Evolutionary conservation across 2,329 filamentous ascomycete genomes (phyloP).

Genomic region (Fusarium metavorans): DNA sequence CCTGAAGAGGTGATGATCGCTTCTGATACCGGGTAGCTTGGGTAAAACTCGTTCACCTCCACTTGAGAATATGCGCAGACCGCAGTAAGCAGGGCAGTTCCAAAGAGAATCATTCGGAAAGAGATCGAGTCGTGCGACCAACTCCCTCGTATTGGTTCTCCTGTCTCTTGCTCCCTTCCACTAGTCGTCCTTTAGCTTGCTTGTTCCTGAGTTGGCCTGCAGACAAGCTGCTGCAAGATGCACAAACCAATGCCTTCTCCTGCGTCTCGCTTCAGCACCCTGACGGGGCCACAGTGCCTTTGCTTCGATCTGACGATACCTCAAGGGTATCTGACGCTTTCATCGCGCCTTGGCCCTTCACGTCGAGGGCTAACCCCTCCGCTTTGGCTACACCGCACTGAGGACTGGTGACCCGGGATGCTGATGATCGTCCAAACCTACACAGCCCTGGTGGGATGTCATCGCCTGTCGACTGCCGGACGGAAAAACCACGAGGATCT

Average conservation of each 20-base stretch:
- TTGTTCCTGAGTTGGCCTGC: slow-evolving; percentile 39
- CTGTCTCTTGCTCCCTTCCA: slow-evolving; percentile 19
- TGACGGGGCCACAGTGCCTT: slow-evolving; percentile 27
- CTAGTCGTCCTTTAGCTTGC: slow-evolving; percentile 33
- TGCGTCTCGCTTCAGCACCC: slow-evolving; percentile 45
- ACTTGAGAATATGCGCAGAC: neutral
- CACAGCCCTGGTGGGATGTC: neutral
- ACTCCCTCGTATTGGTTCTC: slow-evolving; percentile 28
- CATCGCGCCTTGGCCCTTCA: neutral
- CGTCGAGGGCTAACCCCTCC: neutral
- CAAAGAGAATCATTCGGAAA: slow-evolving; percentile 9
- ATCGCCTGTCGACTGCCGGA: slow-evolving; percentile 2
- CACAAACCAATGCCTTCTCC: slow-evolving; percentile 37
- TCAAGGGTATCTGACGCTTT: neutral
- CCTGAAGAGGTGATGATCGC: slow-evolving; percentile 5
- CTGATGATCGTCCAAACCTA: slow-evolving; percentile 3
- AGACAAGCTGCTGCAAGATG: slow-evolving; percentile 39
- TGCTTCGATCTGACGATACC: slow-evolving; percentile 19
- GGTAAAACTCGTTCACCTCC: neutral
- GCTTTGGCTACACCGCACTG: neutral
- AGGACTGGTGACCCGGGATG: neutral
- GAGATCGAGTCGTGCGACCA: slow-evolving; percentile 13
- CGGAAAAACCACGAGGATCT: slow-evolving; percentile 9
- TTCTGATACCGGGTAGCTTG: slow-evolving; percentile 25
- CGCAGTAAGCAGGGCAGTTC: slow-evolving; percentile 22